Base-by-base conservation (phyloP, 1,284 basidiomycete genomes). In the Calocybe gambosa region DNA sequence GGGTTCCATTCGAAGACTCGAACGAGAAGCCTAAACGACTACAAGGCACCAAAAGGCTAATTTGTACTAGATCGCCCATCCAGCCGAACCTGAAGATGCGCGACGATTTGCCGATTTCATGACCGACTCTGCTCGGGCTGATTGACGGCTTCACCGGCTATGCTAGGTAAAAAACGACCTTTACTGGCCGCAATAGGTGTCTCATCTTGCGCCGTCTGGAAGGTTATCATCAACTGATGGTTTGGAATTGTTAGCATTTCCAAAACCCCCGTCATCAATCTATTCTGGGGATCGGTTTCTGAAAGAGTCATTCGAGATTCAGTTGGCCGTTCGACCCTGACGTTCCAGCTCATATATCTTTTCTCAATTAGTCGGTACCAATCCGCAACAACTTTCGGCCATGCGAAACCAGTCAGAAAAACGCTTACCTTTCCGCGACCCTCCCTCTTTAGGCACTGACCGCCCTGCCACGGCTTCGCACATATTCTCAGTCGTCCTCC, bases 401-500 rank as follows among this genome's bases (percentile, higher is more conserved):
- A 40, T n/a, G 31, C 23, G 34, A 10, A 18, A 39, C 37, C 21
- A 36, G 31, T 26, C 25, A 39, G 20, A n/a, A 16, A 15, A 15
- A 13, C 10, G n/a, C 8, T 19, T 33, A 29, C 13, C 19, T 39
- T 41, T 18, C 41, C 50, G 50, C 40, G 42, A n/a, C 29, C 40
- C n/a, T 38, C 33, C 16, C 20, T 43, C 19, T 20, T 33, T 39
- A 29, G 36, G 10, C 3, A 31, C 5, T 42, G 26, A 3, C 47
- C 20, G 39, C 50, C 50, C 47, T 51, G 47, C 45, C 36, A 16
- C 39, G 29, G 15, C 16, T 51, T 46, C 37, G 40, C 28, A 44
- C 33, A 46, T 40, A 45, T 39, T 42, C 21, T 41, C 37, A 39
- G 18, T 39, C 39, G 36, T 21, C 35, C 18, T 31, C 23, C 25